Evolutionary conservation across 441 rosid species (phyloP), one percentile per base, ranked within the genome.

Genomic region (Gossypium davidsonii): DNA sequence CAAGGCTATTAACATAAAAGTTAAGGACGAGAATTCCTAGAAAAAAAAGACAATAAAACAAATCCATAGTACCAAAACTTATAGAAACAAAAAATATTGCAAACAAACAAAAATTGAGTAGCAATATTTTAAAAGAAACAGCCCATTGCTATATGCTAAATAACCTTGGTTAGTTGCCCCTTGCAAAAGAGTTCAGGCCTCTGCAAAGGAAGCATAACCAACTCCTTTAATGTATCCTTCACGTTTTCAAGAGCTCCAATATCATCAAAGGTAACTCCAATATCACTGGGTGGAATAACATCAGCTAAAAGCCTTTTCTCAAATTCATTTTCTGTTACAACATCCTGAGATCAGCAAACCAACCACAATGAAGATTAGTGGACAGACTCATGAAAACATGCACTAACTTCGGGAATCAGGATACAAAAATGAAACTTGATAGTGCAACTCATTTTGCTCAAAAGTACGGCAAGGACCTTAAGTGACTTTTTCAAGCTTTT

Each of bases 171-270:
- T 57, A 93, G 76, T 74, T 93, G 92, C 71, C 98, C 97, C 79
- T 88, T 91, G 91, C 95, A 91, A 80, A 91, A 93, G 79, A 93
- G 88, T 74, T 91, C 97, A 46, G 98, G 98, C 82, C 97, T 86
- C 78, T 88, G 95, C 67, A 93, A 77, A 72, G 93, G 97, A 79
- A 91, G 97, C 93, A 93, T 93, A 81, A 93, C 98, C 79, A 93
- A 84, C 83, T 93, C 98, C 80, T 91, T 91, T 83, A 93, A 79
- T 23, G 97, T 91, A 78, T 91, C 95, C 84, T 93, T 93, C 74
- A 93, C 95, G 81, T 93, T 91, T 79, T 93, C 97, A 80, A 93
- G 90, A 71, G 97, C 98, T 76, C 98, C 98, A 26, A 91, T 88
- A 77, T 93, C 98, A 79, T 89, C 92, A 76, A 93, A 93, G 20